These are phyloP conservation scores for Taphrina pruni DNA, from an alignment of 1,139 yeast genomes.

Conservation along the genomic window DNA sequence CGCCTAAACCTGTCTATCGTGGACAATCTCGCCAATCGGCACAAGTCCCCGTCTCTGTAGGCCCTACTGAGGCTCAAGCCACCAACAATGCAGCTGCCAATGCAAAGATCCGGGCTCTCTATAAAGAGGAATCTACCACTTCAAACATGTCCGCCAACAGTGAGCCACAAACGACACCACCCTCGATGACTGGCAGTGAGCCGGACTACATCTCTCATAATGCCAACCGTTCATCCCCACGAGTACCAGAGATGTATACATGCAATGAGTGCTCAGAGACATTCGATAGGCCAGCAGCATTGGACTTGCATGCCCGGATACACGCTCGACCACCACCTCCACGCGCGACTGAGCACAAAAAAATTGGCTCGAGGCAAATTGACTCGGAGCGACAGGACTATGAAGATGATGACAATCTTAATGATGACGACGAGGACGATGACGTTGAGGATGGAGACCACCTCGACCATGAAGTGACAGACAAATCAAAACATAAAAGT, in stretches of 20 bases:
- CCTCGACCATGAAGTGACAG: background rate
- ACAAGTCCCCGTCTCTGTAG: conserved; percentile 1
- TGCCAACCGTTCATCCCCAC: background rate
- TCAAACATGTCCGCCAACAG: conserved; percentile 25
- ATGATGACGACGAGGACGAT: conserved; percentile 7
- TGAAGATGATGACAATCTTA: conserved; percentile 14
- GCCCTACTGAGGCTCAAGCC: conserved; percentile 31
- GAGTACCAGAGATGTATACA: background rate
- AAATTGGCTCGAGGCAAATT: background rate
- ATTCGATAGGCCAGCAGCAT: conserved; percentile 4
- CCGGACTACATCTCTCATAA: conserved; percentile 1
- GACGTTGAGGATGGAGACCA: conserved; percentile 9
- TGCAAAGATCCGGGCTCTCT: conserved; percentile 28
- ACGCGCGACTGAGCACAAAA: background rate
- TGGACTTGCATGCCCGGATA: conserved; percentile 13
- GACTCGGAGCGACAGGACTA: background rate
- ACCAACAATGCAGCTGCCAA: conserved; percentile 31
- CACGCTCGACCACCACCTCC: conserved; percentile 28
- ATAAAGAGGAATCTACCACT: conserved; percentile 41
- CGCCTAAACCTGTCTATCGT: conserved; percentile 21
- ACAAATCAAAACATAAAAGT: conserved; percentile 36
- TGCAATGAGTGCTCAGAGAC: conserved; percentile 17
- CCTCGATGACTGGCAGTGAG: conserved; percentile 15
- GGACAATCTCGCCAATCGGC: conserved; percentile 3
- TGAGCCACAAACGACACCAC: conserved; percentile 15